Conservation (phyloP, 2,329 filamentous ascomycete species). For the Aureobasidium vineae region DNA sequence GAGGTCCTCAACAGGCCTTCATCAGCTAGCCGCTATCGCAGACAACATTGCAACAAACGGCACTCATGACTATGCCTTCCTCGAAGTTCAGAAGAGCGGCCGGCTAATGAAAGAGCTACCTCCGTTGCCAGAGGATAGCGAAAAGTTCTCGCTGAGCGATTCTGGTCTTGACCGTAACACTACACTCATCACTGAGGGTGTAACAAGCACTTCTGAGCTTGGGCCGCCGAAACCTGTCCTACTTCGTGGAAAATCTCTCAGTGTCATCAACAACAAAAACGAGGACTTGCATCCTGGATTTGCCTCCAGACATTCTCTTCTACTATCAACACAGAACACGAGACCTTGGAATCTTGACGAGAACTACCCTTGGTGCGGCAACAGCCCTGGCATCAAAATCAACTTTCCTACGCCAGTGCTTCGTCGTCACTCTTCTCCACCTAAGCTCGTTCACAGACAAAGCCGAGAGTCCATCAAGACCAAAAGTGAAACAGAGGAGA, state of each 20-base stretch:
- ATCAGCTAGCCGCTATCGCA: conserved; percentile 40
- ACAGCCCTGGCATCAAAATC: conserved; percentile 42
- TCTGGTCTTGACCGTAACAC: conserved; percentile 23
- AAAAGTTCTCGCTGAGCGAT: conserved; percentile 24
- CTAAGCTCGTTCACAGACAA: conserved; percentile 32
- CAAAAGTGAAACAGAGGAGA: conserved; percentile 17
- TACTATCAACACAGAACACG: conserved; percentile 40
- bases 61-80: conserved; percentile 38
- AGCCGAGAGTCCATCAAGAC: conserved; percentile 1
- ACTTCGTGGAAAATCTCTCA: conserved; percentile 33
- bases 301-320: conserved; percentile 35
- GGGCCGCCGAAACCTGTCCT: conserved; percentile 30
- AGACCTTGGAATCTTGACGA: conserved; percentile 51
- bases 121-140: conserved; percentile 34
- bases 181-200: neutral
- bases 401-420: conserved; percentile 38
- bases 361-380: conserved; percentile 48
- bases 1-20: conserved; percentile 41
- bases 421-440: conserved; percentile 35
- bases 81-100: conserved; percentile 28
- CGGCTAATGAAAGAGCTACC: conserved; percentile 40
- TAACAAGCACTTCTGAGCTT: conserved; percentile 13
- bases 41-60: conserved; percentile 41
- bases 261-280: conserved; percentile 4
- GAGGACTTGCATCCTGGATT: conserved; percentile 11